phyloP scores from a whole-genome alignment of 805 yeast species.

The Sugiyamaella chiloensis region DNA sequence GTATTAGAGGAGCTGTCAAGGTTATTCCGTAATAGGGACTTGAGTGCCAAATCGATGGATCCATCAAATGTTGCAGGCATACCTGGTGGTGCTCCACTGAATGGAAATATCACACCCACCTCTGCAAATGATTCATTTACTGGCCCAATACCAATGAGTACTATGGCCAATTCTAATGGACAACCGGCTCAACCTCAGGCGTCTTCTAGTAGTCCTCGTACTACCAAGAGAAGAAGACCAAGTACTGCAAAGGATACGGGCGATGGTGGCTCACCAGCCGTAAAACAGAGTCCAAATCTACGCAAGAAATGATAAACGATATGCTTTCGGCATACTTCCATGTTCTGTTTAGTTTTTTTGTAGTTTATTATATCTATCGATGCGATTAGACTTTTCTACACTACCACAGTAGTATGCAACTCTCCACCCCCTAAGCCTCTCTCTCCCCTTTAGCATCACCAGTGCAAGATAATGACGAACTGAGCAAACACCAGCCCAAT shows the following conservation, averaged over 20 bases:
- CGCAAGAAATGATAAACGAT: constrained; percentile 17
- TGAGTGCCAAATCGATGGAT: constrained; percentile 16
- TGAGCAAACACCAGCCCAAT: too few species aligned
- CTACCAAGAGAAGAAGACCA: constrained; percentile 8
- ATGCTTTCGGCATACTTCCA: too few species aligned
- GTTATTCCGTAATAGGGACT: constrained; percentile 32
- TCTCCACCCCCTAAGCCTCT: too few species aligned
- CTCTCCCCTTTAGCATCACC: too few species aligned
- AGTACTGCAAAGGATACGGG: not conserved
- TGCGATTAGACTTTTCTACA: too few species aligned
- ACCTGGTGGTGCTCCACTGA: constrained; percentile 2
- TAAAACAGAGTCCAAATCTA: constrained; percentile 15
- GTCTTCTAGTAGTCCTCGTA: constrained; percentile 5
- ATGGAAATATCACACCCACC: not conserved
- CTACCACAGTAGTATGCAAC: too few species aligned
- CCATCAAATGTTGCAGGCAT: constrained; percentile 3
- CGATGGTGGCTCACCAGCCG: constrained; percentile 9
- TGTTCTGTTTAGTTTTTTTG: too few species aligned
- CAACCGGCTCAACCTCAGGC: not conserved
- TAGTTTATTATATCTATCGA: too few species aligned
- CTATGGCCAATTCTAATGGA: not conserved
- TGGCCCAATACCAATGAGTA: not conserved
- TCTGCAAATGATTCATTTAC: not conserved
- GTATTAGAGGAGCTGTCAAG: constrained; percentile 30
- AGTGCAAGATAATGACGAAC: too few species aligned